Evolutionary conservation across 2,329 filamentous ascomycete species (phyloP), one percentile per base, ranked within the genome.

Genomic region (Septoria linicola): DNA sequence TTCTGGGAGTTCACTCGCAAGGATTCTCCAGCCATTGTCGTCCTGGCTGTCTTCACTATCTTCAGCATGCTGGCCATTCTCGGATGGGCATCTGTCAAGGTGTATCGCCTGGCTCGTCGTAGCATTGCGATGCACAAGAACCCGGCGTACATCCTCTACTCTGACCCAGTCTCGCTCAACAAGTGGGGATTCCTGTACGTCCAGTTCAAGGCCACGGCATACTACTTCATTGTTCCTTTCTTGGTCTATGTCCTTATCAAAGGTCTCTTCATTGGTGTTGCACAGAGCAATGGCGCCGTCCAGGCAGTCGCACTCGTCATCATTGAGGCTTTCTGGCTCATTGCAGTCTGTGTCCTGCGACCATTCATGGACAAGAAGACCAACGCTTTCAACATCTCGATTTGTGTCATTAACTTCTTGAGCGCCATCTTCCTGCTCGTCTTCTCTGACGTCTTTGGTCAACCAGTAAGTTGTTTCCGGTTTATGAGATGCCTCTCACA

Each of bases 331-430:
- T 81, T 72, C 45, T 85, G 87, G 62, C 78, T 97, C 50, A 86
- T 96, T 62, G 83, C 74, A 17, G 84, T 89, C 49, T 87, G 84
- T 54, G 85, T 95, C 47, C 75, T 96, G 60, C 85, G 89, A 54
- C 92, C 92, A 14, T 97, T 89, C 87, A 97, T 97, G 92, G 92
- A 96, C 78, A 96, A 96, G 82, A 92, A 91, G 75, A 96, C 89
- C 55, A 97, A 96, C 72, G 85, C 85, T 41, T 95, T 96, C 80
- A 96, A 96, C 74, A 96, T 97, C 65, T 82, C 89, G 54, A 96
- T 96, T 64, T 87, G 84, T 57, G 86, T 83, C 39, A 79, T 96
- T 72, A 96, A 96, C 77, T 95, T 96, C 70, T 70, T 96, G 65
- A 95, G 93, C 72, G 81, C 86, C 49, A 84, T 96, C 69, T 95